phyloP scores from a whole-genome alignment of 1,284 basidiomycete genomes.

The Violaceomyces palustris region DNA sequence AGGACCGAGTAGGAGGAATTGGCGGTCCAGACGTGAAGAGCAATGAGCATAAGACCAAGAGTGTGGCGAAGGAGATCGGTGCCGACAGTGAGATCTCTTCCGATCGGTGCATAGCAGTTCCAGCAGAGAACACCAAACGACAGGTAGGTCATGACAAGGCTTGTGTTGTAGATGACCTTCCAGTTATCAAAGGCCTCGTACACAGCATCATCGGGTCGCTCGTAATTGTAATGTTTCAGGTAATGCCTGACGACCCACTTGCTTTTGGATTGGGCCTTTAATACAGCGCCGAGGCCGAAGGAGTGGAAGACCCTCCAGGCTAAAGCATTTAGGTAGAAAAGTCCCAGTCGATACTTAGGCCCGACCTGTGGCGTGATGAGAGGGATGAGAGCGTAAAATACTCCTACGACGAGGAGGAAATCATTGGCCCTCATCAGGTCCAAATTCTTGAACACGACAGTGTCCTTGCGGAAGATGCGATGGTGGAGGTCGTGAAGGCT shows the following conservation, averaged over 20 bases:
- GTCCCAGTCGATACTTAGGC: constrained; percentile 54
- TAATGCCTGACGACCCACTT: constrained; percentile 92
- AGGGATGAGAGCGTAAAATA: constrained; percentile 60
- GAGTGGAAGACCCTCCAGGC: constrained; percentile 84
- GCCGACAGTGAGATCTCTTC: constrained; percentile 74
- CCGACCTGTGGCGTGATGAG: constrained; percentile 28
- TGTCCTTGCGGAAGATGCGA: constrained; percentile 84
- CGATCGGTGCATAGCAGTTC: constrained; percentile 43
- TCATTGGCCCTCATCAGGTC: constrained; percentile 74
- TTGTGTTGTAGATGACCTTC: constrained; percentile 88
- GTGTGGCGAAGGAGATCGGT: constrained; percentile 76
- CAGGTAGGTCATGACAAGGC: constrained; percentile 83
- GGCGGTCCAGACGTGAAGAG: constrained; percentile 85
- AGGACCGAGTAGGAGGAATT: constrained; percentile 85
- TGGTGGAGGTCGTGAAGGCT: constrained; percentile 82
- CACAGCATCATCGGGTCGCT: constrained; percentile 54
- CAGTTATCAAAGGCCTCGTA: constrained; percentile 89
- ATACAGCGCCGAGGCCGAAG: constrained; percentile 75
- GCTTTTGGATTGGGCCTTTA: constrained; percentile 75
- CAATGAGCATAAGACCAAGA: constrained; percentile 62
- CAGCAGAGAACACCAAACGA: constrained; percentile 37
- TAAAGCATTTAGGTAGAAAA: constrained; percentile 78
- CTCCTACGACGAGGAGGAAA: constrained; percentile 62
- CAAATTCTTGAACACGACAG: constrained; percentile 72
- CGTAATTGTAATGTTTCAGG: constrained; percentile 64